Conservation (phyloP, 768 basidiomycete genomes). For the Phaffia australis region DNA sequence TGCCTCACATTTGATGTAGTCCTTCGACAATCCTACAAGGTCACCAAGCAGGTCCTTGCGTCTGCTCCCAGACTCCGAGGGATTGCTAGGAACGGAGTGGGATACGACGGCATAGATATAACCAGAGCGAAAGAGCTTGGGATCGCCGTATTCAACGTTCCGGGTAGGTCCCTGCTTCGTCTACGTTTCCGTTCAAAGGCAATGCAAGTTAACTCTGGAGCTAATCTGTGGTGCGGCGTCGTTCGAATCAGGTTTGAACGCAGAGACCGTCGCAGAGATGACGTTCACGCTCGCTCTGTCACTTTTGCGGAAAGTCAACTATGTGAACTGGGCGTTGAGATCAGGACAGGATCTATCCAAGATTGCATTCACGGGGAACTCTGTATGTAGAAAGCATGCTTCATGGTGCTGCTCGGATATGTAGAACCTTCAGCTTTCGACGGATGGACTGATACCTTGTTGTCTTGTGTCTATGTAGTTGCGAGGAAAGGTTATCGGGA, state of each 20-base stretch:
- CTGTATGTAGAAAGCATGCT: too few species aligned
- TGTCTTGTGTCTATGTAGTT: neutral
- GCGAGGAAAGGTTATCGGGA: constrained; percentile 13
- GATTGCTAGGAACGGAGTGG: constrained; percentile 15
- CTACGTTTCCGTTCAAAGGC: neutral
- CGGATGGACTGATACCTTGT: too few species aligned
- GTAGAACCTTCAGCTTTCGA: too few species aligned
- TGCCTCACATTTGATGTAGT: neutral
- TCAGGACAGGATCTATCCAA: neutral
- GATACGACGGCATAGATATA: constrained; percentile 12
- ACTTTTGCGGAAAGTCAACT: constrained; percentile 9
- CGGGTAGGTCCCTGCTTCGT: neutral
- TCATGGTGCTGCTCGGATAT: too few species aligned
- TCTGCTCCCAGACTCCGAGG: neutral
- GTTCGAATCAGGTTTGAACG: constrained; percentile 9
- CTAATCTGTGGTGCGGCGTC: neutral
- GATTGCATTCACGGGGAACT: too few species aligned
- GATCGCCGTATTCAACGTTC: constrained; percentile 9
- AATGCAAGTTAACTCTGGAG: neutral
- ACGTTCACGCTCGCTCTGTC: constrained; percentile 10
- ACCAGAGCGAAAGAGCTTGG: neutral
- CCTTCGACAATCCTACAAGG: neutral
- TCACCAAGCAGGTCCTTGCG: neutral
- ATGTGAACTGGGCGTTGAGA: constrained; percentile 2
- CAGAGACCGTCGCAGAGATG: constrained; percentile 21